These are phyloP conservation scores for Cercospora brassicicola DNA, from an alignment of 2,329 filamentous ascomycete species.

Conservation along the genomic window DNA sequence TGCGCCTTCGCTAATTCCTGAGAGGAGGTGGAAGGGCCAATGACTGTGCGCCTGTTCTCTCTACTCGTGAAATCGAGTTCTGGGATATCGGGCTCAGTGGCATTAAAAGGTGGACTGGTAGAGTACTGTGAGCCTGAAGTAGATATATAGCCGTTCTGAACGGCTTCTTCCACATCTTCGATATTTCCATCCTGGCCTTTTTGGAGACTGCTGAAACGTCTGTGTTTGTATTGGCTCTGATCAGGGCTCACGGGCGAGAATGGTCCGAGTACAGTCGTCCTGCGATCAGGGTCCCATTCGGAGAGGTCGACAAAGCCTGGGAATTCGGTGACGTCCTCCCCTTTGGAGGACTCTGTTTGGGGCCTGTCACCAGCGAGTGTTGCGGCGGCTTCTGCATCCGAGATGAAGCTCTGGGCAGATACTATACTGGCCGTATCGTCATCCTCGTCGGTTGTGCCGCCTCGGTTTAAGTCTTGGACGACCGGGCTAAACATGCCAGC, in stretches of 20 bases:
- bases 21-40: slow-evolving; percentile 19
- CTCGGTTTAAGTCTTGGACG: slow-evolving; percentile 17
- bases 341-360: background rate
- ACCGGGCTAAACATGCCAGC: slow-evolving; percentile 20
- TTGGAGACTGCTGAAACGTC: slow-evolving; percentile 24
- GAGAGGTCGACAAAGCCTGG: slow-evolving; percentile 21
- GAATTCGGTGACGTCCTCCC: slow-evolving; percentile 15
- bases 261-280: slow-evolving; percentile 26
- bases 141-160: background rate
- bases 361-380: slow-evolving; percentile 6
- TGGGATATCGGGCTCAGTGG: background rate
- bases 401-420: slow-evolving; percentile 27
- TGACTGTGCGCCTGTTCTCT: slow-evolving; percentile 25
- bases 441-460: slow-evolving; percentile 22
- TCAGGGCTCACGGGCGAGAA: slow-evolving; percentile 3
- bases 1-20: slow-evolving; percentile 4
- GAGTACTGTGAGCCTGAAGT: slow-evolving; percentile 11
- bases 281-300: slow-evolving; percentile 21
- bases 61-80: slow-evolving; percentile 3
- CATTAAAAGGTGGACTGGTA: slow-evolving; percentile 2
- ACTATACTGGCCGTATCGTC: slow-evolving; percentile 24
- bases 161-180: slow-evolving; percentile 17
- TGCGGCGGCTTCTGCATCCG: slow-evolving; percentile 32
- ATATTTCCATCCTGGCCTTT: slow-evolving; percentile 22
- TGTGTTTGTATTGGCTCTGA: slow-evolving; percentile 16